Conservation (phyloP, 352 stramenopile genomes). For the Phytophthora palmivora region DNA sequence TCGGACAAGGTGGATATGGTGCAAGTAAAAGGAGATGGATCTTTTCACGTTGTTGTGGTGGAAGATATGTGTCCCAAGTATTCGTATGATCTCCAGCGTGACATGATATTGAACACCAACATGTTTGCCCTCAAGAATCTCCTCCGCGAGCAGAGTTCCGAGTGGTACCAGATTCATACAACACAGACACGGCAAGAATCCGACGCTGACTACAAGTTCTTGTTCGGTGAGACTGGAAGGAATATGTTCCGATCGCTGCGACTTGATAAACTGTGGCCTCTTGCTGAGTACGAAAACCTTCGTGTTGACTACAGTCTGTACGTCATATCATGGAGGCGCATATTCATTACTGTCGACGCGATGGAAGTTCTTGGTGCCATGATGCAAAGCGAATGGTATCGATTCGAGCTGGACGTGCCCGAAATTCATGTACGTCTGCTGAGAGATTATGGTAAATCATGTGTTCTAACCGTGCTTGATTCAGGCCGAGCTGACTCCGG, state of each 20-base stretch:
- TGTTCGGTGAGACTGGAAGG: conserved; percentile 30
- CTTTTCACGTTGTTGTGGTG: conserved; percentile 27
- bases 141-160: conserved; percentile 20
- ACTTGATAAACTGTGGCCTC: conserved; percentile 9
- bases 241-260: conserved; percentile 13
- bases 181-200: conserved; percentile 33
- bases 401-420: conserved; percentile 38
- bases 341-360: conserved; percentile 26
- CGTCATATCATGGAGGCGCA: conserved; percentile 22
- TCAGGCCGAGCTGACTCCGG: conserved; percentile 36
- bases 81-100: conserved; percentile 31
- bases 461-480: conserved; percentile 7
- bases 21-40: conserved; percentile 30
- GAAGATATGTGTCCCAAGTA: conserved; percentile 42
- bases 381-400: conserved; percentile 51
- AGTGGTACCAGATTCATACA: conserved; percentile 36
- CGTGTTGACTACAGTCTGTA: conserved; percentile 17
- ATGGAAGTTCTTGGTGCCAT: conserved; percentile 39
- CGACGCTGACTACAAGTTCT: conserved; percentile 19
- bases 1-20: conserved; percentile 32
- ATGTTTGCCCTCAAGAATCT: conserved; percentile 39
- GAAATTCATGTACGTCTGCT: conserved; percentile 39
- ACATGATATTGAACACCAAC: conserved; percentile 32
- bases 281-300: background rate
- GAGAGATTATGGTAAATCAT: background rate